phyloP scores from a whole-genome alignment of 345 rosid species.

The Brassica nigra region DNA sequence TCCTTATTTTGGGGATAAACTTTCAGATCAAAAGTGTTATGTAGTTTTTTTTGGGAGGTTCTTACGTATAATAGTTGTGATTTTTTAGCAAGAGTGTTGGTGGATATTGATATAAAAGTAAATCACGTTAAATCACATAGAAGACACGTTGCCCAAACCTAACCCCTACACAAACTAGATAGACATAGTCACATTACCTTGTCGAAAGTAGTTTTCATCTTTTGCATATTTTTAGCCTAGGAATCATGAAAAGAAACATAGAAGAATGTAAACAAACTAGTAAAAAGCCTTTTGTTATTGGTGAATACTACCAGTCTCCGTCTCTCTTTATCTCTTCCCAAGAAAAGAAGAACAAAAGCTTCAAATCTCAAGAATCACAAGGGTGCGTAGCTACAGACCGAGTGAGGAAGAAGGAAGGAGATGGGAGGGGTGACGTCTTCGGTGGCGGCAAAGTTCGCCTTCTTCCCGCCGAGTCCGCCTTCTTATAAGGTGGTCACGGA shows the following conservation, averaged over 20 bases:
- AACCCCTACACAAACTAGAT: neutral
- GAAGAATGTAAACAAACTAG: neutral
- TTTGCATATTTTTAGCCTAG: neutral
- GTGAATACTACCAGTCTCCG: neutral
- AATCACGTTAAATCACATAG: neutral
- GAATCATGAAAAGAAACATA: neutral
- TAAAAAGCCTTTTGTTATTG: conserved; percentile 16
- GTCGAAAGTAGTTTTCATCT: neutral
- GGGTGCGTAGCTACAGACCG: neutral
- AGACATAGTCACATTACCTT: neutral
- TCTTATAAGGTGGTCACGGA: conserved; percentile 78
- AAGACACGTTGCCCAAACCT: neutral
- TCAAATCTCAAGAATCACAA: conserved; percentile 26
- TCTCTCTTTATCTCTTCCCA: conserved; percentile 26
- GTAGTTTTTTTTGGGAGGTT: neutral
- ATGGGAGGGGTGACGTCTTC: conserved; percentile 98
- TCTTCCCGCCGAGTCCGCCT: conserved; percentile 84
- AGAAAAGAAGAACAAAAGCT: conserved; percentile 28
- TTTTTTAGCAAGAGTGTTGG: neutral
- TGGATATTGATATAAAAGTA: neutral
- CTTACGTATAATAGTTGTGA: too few species aligned
- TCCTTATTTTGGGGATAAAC: neutral
- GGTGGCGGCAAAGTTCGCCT: conserved; percentile 97
- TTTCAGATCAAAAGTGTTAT: neutral
- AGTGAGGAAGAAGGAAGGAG: conserved; percentile 8